A percentile compares a stretch with the other conserved stretches of the same genome.
phyloP scores from a whole-genome alignment of 108 stramenopile species.

The Nitzschia palea region DNA sequence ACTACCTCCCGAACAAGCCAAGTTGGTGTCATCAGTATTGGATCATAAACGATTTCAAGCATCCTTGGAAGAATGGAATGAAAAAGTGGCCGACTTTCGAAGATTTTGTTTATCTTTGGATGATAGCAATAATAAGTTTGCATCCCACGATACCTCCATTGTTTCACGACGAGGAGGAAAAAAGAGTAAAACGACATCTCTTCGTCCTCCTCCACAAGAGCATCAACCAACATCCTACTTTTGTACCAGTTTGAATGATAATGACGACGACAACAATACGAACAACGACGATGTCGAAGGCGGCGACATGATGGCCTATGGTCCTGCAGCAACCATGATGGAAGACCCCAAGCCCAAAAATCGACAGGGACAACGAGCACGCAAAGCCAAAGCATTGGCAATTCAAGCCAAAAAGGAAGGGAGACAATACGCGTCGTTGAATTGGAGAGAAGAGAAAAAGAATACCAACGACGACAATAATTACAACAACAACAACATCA shows the following conservation, averaged over 20 bases:
- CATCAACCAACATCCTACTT: conserved; percentile 21
- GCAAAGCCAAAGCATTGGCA: conserved; percentile 76
- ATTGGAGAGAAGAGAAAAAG: conserved; percentile 78
- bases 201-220: background rate
- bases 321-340: conserved; percentile 21
- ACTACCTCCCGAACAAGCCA: conserved; percentile 17
- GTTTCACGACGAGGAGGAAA: background rate
- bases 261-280: background rate
- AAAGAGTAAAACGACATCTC: background rate
- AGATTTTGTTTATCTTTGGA: conserved; percentile 50
- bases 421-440: conserved; percentile 42
- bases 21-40: conserved; percentile 54
- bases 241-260: conserved; percentile 11
- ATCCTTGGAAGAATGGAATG: conserved; percentile 64
- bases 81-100: conserved; percentile 71
- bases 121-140: conserved; percentile 7
- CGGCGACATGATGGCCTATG: conserved; percentile 22
- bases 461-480: conserved; percentile 17
- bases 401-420: conserved; percentile 74
- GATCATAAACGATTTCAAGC: conserved; percentile 59
- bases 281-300: background rate
- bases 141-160: background rate
- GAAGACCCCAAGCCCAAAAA: conserved; percentile 57
- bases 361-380: conserved; percentile 77
- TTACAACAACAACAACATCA: background rate